These are phyloP conservation scores for Colletotrichum sp. DNA, from an alignment of 2,329 filamentous ascomycete genomes.

Conservation along the genomic window DNA sequence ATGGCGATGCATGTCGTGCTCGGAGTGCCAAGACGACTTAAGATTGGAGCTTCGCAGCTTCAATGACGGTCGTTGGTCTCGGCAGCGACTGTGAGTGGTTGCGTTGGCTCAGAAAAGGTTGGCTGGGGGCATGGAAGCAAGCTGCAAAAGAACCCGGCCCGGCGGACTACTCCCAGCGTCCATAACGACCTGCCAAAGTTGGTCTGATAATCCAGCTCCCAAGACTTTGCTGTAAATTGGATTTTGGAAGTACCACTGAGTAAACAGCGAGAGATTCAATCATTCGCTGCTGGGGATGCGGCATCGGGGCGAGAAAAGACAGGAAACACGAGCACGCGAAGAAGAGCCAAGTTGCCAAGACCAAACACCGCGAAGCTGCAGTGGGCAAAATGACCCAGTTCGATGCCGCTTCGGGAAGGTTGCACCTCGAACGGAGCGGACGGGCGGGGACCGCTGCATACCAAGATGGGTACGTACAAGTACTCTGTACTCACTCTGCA, in stretches of 20 bases:
- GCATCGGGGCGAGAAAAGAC: neutral
- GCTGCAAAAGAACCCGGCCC: neutral
- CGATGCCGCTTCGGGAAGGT: slow-evolving; percentile 16
- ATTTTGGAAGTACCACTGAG: neutral
- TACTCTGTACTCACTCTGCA: neutral
- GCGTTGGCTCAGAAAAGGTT: neutral
- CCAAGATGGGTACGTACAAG: neutral
- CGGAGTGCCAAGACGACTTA: neutral
- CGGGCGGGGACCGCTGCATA: neutral
- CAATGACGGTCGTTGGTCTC: neutral
- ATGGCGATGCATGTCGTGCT: neutral
- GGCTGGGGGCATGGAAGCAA: neutral
- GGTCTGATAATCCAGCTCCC: neutral
- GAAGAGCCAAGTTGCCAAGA: slow-evolving; percentile 4
- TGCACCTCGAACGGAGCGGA: slow-evolving; percentile 3
- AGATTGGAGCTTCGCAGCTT: slow-evolving; percentile 1
- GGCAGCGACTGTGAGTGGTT: slow-evolving; percentile 6
- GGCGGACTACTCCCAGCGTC: neutral
- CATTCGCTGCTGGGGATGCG: neutral
- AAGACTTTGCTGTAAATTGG: neutral
- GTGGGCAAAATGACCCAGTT: neutral
- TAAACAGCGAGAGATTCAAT: neutral
- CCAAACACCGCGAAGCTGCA: neutral
- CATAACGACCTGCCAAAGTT: slow-evolving; percentile 13
- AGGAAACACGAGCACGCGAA: neutral